Percentiles rank a stretch among this genome's conserved stretches.
Evolutionary conservation across 768 basidiomycete species (phyloP).

Genomic region (Candolleomyces aberdarensis): DNA sequence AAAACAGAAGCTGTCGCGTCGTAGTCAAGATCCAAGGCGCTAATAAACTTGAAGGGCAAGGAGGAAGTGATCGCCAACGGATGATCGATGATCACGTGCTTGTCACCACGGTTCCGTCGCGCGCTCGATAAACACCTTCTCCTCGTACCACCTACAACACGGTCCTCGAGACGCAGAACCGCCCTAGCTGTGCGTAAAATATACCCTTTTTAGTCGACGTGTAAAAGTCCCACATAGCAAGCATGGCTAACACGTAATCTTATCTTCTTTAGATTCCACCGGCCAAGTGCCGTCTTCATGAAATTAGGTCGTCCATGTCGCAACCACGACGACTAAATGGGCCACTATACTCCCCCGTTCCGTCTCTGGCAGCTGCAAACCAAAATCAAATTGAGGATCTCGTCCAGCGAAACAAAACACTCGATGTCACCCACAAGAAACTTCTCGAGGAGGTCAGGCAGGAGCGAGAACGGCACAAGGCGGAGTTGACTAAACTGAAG

Average conservation of each 20-base stretch:
- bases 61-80: background rate
- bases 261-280: background rate
- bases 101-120: background rate
- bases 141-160: background rate
- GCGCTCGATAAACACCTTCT: background rate
- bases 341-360: slow-evolving; percentile 15
- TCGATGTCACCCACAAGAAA: slow-evolving; percentile 59
- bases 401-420: slow-evolving; percentile 61
- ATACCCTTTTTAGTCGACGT: background rate
- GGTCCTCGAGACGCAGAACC: background rate
- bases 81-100: background rate
- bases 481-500: slow-evolving; percentile 47
- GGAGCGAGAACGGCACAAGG: slow-evolving; percentile 41
- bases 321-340: slow-evolving; percentile 1
- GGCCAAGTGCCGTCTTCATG: background rate
- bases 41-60: background rate
- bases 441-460: slow-evolving; percentile 45
- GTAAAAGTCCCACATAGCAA: background rate
- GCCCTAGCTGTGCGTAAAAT: background rate
- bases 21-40: background rate
- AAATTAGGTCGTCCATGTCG: background rate
- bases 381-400: slow-evolving; percentile 72
- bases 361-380: slow-evolving; percentile 55
- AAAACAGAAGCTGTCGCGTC: background rate
- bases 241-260: background rate